phyloP scores from a whole-genome alignment of 2,329 filamentous ascomycete genomes.

The Hypocrella siamensis region DNA sequence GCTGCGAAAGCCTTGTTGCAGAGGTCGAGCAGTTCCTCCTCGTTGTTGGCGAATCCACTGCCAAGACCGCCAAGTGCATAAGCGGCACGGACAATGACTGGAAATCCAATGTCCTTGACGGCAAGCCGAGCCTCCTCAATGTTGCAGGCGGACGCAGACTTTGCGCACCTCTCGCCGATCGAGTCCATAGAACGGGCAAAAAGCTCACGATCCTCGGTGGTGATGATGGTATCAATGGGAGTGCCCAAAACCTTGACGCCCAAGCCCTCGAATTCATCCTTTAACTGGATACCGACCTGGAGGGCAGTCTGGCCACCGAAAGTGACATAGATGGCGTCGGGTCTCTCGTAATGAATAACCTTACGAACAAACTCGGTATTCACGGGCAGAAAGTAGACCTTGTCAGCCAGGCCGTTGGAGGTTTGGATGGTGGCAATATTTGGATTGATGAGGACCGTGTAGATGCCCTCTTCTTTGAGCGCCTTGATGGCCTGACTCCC shows the following conservation, averaged over 20 bases:
- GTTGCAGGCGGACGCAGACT: conserved; percentile 83
- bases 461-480: conserved; percentile 92
- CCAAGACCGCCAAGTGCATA: conserved; percentile 92
- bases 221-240: conserved; percentile 95
- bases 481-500: conserved; percentile 98
- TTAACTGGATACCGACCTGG: conserved; percentile 92
- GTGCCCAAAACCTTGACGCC: conserved; percentile 93
- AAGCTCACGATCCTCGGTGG: conserved; percentile 91
- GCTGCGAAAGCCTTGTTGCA: conserved; percentile 92
- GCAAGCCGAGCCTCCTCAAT: conserved; percentile 78
- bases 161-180: conserved; percentile 94
- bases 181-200: conserved; percentile 98
- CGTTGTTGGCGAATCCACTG: conserved; percentile 86
- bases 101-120: conserved; percentile 85
- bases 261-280: conserved; percentile 86
- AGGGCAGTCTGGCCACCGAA: conserved; percentile 96
- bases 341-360: conserved; percentile 86
- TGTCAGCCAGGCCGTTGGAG: conserved; percentile 92
- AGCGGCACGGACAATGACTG: conserved; percentile 90
- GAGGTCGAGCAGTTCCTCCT: conserved; percentile 66
- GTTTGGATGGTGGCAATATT: conserved; percentile 99
- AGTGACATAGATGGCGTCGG: conserved; percentile 93
- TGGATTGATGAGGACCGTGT: conserved; percentile 95
- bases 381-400: conserved; percentile 96
- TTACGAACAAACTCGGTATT: conserved; percentile 96